These are phyloP conservation scores for Lenwebbia sp. DNA, from an alignment of 345 rosid genomes.

Conservation along the genomic window DNA sequence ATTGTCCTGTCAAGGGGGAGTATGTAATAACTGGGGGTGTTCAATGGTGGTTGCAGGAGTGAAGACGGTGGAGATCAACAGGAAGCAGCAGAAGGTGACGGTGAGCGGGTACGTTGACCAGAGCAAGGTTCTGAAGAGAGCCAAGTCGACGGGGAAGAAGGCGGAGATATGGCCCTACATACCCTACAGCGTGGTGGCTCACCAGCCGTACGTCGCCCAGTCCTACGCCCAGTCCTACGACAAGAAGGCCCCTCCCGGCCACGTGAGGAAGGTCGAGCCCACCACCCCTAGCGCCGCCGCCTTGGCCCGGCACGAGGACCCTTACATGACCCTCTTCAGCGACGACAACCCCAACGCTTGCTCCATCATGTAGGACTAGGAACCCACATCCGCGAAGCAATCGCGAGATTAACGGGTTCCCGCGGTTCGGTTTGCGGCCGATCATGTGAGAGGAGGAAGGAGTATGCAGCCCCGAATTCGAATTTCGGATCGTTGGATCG, in stretches of 20 bases:
- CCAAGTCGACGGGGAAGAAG: constrained; percentile 81
- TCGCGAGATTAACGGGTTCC: not conserved
- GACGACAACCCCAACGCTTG: constrained; percentile 82
- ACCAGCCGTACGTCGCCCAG: constrained; percentile 60
- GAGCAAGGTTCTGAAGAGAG: constrained; percentile 75
- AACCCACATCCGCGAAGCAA: not conserved
- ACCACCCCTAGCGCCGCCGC: constrained; percentile 18
- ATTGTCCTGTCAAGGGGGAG: not conserved
- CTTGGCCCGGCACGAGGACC: constrained; percentile 57
- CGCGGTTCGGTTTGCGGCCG: not conserved
- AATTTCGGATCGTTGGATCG: not conserved
- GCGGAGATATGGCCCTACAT: constrained; percentile 97
- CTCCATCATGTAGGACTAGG: constrained; percentile 44
- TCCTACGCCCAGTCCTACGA: constrained; percentile 73
- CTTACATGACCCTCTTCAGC: constrained; percentile 14
- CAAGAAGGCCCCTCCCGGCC: constrained; percentile 96
- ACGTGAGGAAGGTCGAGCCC: constrained; percentile 66
- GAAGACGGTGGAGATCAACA: constrained; percentile 68
- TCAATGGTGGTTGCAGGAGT: constrained; percentile 41
- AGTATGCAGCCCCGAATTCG: not conserved
- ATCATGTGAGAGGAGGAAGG: not conserved
- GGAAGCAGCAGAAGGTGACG: constrained; percentile 85
- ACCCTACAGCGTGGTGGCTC: constrained; percentile 83
- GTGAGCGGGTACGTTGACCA: constrained; percentile 79
- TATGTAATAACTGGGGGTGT: not conserved